phyloP scores from a whole-genome alignment of 768 basidiomycete genomes.

The Pisolithus marmoratus region DNA sequence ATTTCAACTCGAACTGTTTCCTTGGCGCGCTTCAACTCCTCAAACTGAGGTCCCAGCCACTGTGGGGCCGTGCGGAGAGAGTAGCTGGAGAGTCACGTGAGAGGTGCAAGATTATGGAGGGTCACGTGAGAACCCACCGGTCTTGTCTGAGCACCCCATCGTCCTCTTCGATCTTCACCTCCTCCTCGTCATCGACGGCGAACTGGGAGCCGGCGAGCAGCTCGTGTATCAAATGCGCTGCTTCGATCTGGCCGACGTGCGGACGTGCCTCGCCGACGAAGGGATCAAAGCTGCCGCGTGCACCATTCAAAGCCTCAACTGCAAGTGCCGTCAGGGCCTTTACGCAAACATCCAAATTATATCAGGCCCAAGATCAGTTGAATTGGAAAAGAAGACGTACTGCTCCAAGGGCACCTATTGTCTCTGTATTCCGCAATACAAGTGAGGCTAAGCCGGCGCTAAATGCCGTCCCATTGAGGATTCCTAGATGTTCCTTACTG shows the following conservation, averaged over 20 bases:
- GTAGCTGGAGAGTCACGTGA: conserved; percentile 17
- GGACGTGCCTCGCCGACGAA: conserved; percentile 77
- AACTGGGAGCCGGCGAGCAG: conserved; percentile 66
- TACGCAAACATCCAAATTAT: not conserved
- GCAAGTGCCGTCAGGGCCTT: conserved; percentile 81
- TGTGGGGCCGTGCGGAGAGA: conserved; percentile 69
- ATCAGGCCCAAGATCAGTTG: not conserved
- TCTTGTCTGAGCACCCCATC: conserved; percentile 75
- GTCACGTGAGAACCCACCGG: conserved; percentile 37
- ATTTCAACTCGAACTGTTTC: conserved; percentile 66
- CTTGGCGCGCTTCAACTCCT: conserved; percentile 65
- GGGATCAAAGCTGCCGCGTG: conserved; percentile 64
- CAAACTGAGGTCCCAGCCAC: conserved; percentile 82
- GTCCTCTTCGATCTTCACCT: conserved; percentile 68
- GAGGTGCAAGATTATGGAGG: no score
- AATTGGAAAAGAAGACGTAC: conserved; percentile 10
- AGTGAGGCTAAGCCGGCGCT: conserved; percentile 74
- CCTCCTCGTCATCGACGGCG: conserved; percentile 64
- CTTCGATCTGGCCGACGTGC: conserved; percentile 82
- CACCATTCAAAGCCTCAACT: conserved; percentile 73
- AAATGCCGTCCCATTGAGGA: conserved; percentile 84
- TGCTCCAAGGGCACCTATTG: conserved; percentile 52
- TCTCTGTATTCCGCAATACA: conserved; percentile 66
- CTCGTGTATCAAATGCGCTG: conserved; percentile 60
- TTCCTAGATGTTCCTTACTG: conserved; percentile 75